Percentiles rank a stretch among this genome's conserved stretches.
These are phyloP conservation scores for Aspergillus versicolor DNA, from an alignment of 2,329 filamentous ascomycete genomes.

Conservation along the genomic window DNA sequence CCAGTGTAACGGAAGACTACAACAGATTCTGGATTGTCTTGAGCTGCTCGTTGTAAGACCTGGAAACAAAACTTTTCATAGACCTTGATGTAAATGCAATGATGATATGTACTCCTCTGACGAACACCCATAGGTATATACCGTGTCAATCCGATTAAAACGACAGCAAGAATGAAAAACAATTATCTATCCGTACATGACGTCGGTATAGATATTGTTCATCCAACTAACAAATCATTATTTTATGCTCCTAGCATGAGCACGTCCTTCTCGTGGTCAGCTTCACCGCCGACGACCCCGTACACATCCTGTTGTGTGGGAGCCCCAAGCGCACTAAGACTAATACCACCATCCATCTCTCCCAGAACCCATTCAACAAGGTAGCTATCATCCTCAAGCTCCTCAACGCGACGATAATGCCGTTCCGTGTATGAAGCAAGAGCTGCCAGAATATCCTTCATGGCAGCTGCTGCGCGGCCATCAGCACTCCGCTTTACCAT, in stretches of 20 bases:
- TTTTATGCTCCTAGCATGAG: conserved; percentile 38
- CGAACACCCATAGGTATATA: conserved; percentile 13
- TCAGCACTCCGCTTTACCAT: conserved; percentile 32
- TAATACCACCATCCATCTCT: conserved; percentile 78
- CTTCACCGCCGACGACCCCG: conserved; percentile 16
- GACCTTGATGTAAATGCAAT: conserved; percentile 19
- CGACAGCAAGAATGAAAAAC: conserved; percentile 1
- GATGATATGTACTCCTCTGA: conserved; percentile 17
- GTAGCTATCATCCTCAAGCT: conserved; percentile 90
- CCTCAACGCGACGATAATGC: conserved; percentile 86
- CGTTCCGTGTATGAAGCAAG: conserved; percentile 87
- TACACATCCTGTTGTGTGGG: conserved; percentile 19
- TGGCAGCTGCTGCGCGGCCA: conserved; percentile 52
- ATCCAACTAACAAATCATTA: background rate
- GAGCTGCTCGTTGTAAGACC: background rate
- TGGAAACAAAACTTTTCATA: conserved; percentile 7
- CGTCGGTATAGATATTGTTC: background rate
- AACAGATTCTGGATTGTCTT: too few species aligned
- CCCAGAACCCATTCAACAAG: conserved; percentile 88
- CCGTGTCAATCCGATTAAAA: conserved; percentile 6
- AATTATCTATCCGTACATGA: conserved; percentile 21
- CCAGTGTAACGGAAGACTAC: too few species aligned
- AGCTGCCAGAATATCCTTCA: conserved; percentile 85
- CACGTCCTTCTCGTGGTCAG: conserved; percentile 38
- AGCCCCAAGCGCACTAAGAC: conserved; percentile 35